Base-by-base conservation (phyloP, 179 eudicot species). In the Camellia oleifera region DNA sequence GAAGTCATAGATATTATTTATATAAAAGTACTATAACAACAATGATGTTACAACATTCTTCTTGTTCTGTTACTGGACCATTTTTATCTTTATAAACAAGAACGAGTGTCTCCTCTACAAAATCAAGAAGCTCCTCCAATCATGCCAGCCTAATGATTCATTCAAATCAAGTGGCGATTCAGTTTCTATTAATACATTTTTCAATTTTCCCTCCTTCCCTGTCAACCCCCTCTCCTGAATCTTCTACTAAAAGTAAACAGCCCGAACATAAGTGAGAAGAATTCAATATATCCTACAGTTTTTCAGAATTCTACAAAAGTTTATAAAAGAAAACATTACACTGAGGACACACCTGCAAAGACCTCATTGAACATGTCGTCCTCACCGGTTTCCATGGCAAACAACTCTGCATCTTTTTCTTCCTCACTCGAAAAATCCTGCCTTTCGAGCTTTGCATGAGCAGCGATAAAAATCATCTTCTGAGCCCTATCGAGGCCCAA, bases 391-490 rank as follows among this genome's bases (percentile, higher is more conserved):
- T 44, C 71, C 57, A 58, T 57, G 45, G 76, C 48, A 64, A 79
- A 72, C 54, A 79, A 48, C 53, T 79, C 82, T 6, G 81, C 91
- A 80, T 94, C 98, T 85, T 88, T 93, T 3, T 94, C 92, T 66
- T 91, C 96, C 18, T 93, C 98, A 69, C 72, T 85, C 2, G 89
- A 82, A 75, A 85, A 88, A 78, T 91, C 98, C 32, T 88, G 77
- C 63, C 88, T 89, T 54, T 93, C 93, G 17, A 91, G 88, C 86
- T 88, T 94, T 0, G 92, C 88, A 78, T 94, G 87, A 45, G 97
- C 96, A 9, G 97, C 90, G 77, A 94, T 82, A 70, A 88, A 94
- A 13, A 94, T 86, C 91, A 94, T 75, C 88, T 94, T 94, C 74
- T 94, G 97, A 69, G 92, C 97, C 82, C 84, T 86, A 11, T 92